Conservation (phyloP, 2,329 filamentous ascomycete genomes). For the Claviceps pusilla region DNA sequence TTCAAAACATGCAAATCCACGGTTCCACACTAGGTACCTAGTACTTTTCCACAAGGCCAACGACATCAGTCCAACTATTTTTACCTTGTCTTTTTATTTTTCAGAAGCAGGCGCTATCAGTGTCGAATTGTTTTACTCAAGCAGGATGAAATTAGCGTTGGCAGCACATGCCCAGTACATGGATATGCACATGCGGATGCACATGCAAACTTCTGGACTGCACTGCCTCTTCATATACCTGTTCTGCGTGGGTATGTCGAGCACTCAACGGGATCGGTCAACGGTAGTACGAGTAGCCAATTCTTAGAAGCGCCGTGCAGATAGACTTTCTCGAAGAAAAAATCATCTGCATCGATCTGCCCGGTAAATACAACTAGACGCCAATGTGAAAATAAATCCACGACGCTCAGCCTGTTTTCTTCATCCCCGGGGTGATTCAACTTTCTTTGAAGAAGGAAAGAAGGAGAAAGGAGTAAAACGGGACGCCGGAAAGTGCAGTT, state of each 20-base stretch:
- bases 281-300: slow-evolving; percentile 41
- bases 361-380: slow-evolving; percentile 43
- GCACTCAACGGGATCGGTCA: slow-evolving; percentile 50
- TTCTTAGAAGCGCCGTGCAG: slow-evolving; percentile 46
- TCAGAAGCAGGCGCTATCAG: not conserved
- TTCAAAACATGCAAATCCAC: too few relatives aligned
- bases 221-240: not conserved
- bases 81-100: not conserved
- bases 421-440: slow-evolving; percentile 40
- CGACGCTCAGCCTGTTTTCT: slow-evolving; percentile 38
- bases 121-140: not conserved
- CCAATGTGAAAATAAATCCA: slow-evolving; percentile 20
- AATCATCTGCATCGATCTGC: slow-evolving; percentile 32
- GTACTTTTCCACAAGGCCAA: too few relatives aligned
- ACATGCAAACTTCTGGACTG: too few relatives aligned
- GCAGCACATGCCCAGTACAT: too few relatives aligned
- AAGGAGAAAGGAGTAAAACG: slow-evolving; percentile 3
- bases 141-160: not conserved
- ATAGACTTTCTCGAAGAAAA: slow-evolving; percentile 7
- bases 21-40: too few relatives aligned
- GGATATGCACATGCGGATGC: too few relatives aligned
- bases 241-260: slow-evolving; percentile 29
- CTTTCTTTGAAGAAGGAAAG: slow-evolving; percentile 33
- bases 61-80: too few relatives aligned
- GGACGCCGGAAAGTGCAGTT: not conserved